Percentiles rank a stretch among this genome's conserved stretches.
These are phyloP conservation scores for Amorphotheca resinae DNA, from an alignment of 495 filamentous ascomycete species.

Conservation along the genomic window DNA sequence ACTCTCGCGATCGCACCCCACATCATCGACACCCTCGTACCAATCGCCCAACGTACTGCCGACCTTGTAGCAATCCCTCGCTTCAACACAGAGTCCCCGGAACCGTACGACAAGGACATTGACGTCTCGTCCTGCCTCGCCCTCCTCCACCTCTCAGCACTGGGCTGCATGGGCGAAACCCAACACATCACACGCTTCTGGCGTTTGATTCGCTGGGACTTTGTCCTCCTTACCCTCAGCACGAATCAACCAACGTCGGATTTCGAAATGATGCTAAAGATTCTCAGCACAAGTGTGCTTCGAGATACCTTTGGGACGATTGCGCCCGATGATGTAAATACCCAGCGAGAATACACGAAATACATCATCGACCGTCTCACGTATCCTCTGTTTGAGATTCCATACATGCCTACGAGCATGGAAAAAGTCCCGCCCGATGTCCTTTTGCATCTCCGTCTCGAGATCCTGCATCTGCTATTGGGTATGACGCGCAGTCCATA, in stretches of 20 bases:
- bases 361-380: constrained; percentile 14
- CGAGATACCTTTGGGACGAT: constrained; percentile 18
- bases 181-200: constrained; percentile 17
- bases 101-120: constrained; percentile 12
- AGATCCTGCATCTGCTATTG: constrained; percentile 15
- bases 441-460: constrained; percentile 9
- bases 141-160: constrained; percentile 16
- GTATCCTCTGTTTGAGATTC: constrained; percentile 13
- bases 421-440: constrained; percentile 5
- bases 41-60: constrained; percentile 15
- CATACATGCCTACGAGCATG: constrained; percentile 1
- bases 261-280: constrained; percentile 14
- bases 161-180: constrained; percentile 13
- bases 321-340: neutral
- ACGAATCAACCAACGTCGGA: constrained; percentile 11
- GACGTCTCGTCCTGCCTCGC: constrained; percentile 13
- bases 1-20: constrained; percentile 14
- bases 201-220: constrained; percentile 17
- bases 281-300: constrained; percentile 19
- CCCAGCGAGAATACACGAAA: neutral
- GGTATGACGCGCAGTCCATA: constrained; percentile 15
- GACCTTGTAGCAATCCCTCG: constrained; percentile 17
- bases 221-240: constrained; percentile 17
- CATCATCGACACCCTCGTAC: constrained; percentile 14
- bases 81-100: constrained; percentile 2